A percentile compares a stretch with the other conserved stretches of the same genome.
Evolutionary conservation across 352 stramenopile species (phyloP).

Genomic region (Globisporangium spiculum): DNA sequence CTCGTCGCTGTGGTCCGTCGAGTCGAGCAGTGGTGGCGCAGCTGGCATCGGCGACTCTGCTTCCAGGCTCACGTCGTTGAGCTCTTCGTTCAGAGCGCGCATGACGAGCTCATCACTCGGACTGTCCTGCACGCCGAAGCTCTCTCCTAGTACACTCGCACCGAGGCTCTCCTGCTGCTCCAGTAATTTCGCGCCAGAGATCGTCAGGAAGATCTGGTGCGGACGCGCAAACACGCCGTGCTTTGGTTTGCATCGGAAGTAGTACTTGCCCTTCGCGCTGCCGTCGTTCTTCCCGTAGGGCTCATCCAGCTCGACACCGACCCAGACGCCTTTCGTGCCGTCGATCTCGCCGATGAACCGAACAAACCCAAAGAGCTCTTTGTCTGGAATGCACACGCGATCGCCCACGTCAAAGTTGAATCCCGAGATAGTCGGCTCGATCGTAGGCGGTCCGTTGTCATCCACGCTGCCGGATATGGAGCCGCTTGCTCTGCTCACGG

Average conservation of each 20-base stretch:
- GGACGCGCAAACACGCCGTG: constrained; percentile 77
- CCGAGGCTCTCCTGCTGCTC: constrained; percentile 36
- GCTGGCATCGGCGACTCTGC: constrained; percentile 25
- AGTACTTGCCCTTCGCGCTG: constrained; percentile 75
- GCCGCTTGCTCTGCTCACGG: constrained; percentile 14
- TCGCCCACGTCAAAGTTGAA: constrained; percentile 64
- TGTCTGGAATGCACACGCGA: constrained; percentile 82
- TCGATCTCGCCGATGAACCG: constrained; percentile 73
- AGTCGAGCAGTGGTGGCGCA: constrained; percentile 17
- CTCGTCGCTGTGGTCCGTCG: constrained; percentile 34
- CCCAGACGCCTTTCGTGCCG: constrained; percentile 65
- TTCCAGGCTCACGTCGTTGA: constrained; percentile 16
- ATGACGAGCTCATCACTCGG: constrained; percentile 28
- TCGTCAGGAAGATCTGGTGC: constrained; percentile 73
- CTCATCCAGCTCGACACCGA: constrained; percentile 78
- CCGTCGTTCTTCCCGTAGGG: constrained; percentile 81
- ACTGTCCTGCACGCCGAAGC: constrained; percentile 16
- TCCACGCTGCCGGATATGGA: constrained; percentile 44
- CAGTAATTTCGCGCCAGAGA: constrained; percentile 49
- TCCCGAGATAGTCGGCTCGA: constrained; percentile 25
- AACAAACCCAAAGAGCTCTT: constrained; percentile 81
- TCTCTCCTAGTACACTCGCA: constrained; percentile 16
- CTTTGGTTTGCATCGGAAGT: constrained; percentile 77
- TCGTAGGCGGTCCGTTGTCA: constrained; percentile 26
- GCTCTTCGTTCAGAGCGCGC: constrained; percentile 24